Evolutionary conservation across 2,329 filamentous ascomycete species (phyloP), one percentile per base, ranked within the genome.

Genomic region (Ceratocystis smalleyi): DNA sequence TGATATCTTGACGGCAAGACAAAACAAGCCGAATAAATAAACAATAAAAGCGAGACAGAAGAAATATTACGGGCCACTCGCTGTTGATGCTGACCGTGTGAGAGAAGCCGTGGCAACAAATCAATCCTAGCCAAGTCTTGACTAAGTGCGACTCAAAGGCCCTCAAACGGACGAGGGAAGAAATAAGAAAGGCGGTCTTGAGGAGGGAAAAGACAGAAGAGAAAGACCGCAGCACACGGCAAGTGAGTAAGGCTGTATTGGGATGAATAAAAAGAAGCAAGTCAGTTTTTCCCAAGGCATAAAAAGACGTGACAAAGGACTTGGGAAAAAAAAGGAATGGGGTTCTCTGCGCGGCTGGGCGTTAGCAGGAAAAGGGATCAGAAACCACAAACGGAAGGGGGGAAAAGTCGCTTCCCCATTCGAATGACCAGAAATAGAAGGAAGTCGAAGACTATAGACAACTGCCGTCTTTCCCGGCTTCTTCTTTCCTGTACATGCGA

Each of bases 251-350:
- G 54, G 27, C 45, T 27, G 27, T n/a, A n/a, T 19, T 8, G 45
- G 72, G 70, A 71, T 19, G 54, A 70, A 62, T 59, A 43, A 59
- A 22, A n/a, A 15, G n/a, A 19, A 35, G 4, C 12, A 40, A 40
- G 35, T 40, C 35, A 10, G 35, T 15, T 40, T 15, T 40, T 5
- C 10, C 15, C 1, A 15, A 40, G 35, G 10, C 35, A 40, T 35
- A 35, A 17, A n/a, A 27, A 55, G 35, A 19, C 30, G 12, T 22
- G 32, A 54, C 19, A 54, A 45, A 62, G 30, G 43, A 19, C 30
- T 15, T 32, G 5, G n/a, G 32, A 61, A 47, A 15, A 47, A 30
- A n/a, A 22, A 60, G 40, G 43, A 59, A 49, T 43, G 15, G 22
- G 51, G n/a, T 45, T 19, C 57, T 40, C 35, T 40, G 35, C 35